Conservation (phyloP, 805 yeast genomes). For the Yueomyces sinensis region DNA sequence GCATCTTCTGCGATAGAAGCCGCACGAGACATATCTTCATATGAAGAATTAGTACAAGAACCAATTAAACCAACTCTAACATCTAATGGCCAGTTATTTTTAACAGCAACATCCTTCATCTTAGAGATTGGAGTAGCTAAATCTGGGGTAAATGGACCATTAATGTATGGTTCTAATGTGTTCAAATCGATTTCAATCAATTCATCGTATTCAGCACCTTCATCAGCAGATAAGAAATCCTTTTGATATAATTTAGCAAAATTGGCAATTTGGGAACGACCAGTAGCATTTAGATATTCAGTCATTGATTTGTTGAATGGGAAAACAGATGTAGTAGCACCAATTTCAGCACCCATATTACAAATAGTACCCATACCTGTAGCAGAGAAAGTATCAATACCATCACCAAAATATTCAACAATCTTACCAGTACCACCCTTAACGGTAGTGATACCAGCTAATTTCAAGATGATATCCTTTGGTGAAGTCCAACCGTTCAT, state of each 20-base stretch:
- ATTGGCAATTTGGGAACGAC: constrained; percentile 73
- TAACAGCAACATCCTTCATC: constrained; percentile 69
- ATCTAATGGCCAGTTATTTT: constrained; percentile 85
- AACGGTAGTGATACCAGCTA: constrained; percentile 88
- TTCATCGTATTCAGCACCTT: constrained; percentile 89
- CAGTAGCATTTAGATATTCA: constrained; percentile 77
- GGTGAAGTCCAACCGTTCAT: constrained; percentile 94
- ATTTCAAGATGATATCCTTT: constrained; percentile 85
- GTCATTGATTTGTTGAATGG: constrained; percentile 88
- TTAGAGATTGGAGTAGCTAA: constrained; percentile 88
- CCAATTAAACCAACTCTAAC: constrained; percentile 94
- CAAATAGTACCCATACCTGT: constrained; percentile 99
- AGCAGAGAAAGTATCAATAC: constrained; percentile 77
- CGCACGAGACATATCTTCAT: constrained; percentile 96
- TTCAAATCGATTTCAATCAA: constrained; percentile 79
- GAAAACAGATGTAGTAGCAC: constrained; percentile 96
- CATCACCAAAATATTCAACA: constrained; percentile 94
- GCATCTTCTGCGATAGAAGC: constrained; percentile 90
- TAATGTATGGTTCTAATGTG: constrained; percentile 87
- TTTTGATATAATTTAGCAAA: constrained; percentile 60
- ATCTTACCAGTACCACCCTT: constrained; percentile 97
- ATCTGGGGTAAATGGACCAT: constrained; percentile 98
- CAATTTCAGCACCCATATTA: constrained; percentile 99
- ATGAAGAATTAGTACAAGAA: constrained; percentile 96
- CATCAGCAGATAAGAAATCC: constrained; percentile 70